Conservation (phyloP, 2,329 filamentous ascomycete genomes). For the Epicoccum sorghinum region DNA sequence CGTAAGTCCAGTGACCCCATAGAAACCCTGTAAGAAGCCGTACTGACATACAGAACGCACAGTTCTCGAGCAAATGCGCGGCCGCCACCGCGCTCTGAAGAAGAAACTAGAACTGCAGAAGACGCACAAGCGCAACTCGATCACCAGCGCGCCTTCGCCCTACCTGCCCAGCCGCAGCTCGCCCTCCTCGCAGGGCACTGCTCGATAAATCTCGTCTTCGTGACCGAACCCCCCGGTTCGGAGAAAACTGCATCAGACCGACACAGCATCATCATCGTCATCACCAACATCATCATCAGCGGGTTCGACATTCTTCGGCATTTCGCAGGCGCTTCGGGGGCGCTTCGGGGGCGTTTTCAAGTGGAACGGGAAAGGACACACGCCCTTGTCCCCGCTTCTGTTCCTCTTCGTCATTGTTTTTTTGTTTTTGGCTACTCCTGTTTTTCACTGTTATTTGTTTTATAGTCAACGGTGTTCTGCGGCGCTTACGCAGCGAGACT, state of each 20-base stretch:
- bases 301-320: too few relatives aligned
- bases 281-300: too few relatives aligned
- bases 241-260: conserved; percentile 2
- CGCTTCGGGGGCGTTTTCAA: too few relatives aligned
- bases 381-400: too few relatives aligned
- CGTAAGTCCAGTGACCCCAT: conserved; percentile 59
- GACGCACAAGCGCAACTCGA: conserved; percentile 43
- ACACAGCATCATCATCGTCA: conserved; percentile 10
- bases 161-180: conserved; percentile 40
- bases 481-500: too few relatives aligned
- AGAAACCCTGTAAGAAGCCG: not conserved
- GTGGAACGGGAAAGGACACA: too few relatives aligned
- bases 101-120: conserved; percentile 54
- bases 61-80: conserved; percentile 56
- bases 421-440: too few relatives aligned
- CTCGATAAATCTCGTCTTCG: conserved; percentile 17
- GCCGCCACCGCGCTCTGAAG: conserved; percentile 50
- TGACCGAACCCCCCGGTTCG: too few relatives aligned
- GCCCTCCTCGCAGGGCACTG: conserved; percentile 39
- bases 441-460: too few relatives aligned
- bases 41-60: conserved; percentile 27
- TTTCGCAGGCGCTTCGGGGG: too few relatives aligned
- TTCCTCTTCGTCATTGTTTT: too few relatives aligned
- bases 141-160: conserved; percentile 40
- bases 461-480: too few relatives aligned